Evolutionary conservation across 768 basidiomycete genomes (phyloP), one percentile per base, ranked within the genome.

Genomic region (Trametes cinnabarina): DNA sequence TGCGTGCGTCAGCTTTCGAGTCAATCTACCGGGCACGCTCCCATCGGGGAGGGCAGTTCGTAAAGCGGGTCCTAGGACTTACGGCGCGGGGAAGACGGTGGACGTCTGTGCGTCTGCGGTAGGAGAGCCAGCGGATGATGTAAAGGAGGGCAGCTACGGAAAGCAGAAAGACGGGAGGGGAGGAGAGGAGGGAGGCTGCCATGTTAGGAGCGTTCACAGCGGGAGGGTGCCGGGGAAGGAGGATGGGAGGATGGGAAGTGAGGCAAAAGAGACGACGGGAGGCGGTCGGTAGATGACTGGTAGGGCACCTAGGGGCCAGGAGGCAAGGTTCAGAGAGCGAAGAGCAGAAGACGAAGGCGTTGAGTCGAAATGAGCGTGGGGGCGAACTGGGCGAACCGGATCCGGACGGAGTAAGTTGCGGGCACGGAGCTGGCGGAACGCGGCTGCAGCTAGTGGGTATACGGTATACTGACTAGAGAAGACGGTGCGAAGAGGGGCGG

Each of bases 1-100:
- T 19, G 52, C 47, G 15, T 50, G 47, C 47, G 42, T 32, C 12
- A 32, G 30, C 30, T 12, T 12, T 32, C 30, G 30, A 32, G 6
- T 12, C 32, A 39, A 37, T 12, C 34, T 23, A 51, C 3, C 37
- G 19, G 19, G 23, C 12, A 23, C 22, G 52, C 19, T 54, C 20
- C 23, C 41, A 23, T 46, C 41, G 22, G 49, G 14, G 49, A 19
- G 47, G 28, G 30, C 23, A 43, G 40, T 12, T 39, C 41, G 19
- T 12, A 8, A 34, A 32, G 10, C 35, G 44, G 20, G 20, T 23
- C 20, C 28, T 40, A 30, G 28, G 48, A 60, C 65, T 49, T 57
- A 66, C 65, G 17, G 65, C 57, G 56, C 52, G 53, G 30, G 61
- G 61, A 32, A 66, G 51, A 35, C 49, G 51, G 32, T 57, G 55